A percentile compares a stretch with the other conserved stretches of the same genome.
Evolutionary conservation across 1,284 basidiomycete genomes (phyloP).

Genomic region (Fomitopsis palustris): DNA sequence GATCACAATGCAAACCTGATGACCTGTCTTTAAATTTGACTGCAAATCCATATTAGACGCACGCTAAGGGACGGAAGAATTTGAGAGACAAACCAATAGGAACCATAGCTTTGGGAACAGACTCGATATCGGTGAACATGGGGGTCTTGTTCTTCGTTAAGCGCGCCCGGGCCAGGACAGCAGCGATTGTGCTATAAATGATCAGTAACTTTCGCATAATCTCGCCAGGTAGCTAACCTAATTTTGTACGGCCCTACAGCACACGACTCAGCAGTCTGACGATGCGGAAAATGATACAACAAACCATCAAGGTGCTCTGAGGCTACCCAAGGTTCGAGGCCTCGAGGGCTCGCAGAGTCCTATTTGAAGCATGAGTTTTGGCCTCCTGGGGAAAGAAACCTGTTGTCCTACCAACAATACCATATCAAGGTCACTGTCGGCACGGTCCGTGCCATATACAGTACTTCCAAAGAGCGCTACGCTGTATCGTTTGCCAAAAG

Average conservation of each 20-base stretch:
- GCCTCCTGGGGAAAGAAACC: neutral
- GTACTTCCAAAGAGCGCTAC: constrained; percentile 24
- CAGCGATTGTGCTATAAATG: neutral
- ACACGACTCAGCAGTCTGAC: neutral
- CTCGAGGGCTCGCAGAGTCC: constrained; percentile 11
- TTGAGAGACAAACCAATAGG: constrained; percentile 44
- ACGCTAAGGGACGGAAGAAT: neutral
- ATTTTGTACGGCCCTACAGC: neutral
- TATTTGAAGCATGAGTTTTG: neutral
- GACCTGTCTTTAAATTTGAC: constrained; percentile 49
- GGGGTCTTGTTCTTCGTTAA: neutral
- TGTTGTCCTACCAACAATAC: constrained; percentile 18
- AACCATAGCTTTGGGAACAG: constrained; percentile 25
- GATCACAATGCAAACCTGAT: constrained; percentile 44
- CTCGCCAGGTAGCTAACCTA: neutral
- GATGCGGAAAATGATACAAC: neutral
- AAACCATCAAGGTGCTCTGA: neutral
- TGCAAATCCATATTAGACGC: constrained; percentile 16
- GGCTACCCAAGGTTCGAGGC: neutral
- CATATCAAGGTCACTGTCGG: constrained; percentile 24
- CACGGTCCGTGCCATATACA: constrained; percentile 18
- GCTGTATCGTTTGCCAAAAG: constrained; percentile 12
- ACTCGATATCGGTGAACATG: neutral
- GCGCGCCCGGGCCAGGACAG: neutral
- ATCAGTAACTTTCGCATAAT: neutral